Evolutionary conservation across 2,329 filamentous ascomycete genomes (phyloP), one percentile per base, ranked within the genome.

Genomic region (Dactylellina cionopaga): DNA sequence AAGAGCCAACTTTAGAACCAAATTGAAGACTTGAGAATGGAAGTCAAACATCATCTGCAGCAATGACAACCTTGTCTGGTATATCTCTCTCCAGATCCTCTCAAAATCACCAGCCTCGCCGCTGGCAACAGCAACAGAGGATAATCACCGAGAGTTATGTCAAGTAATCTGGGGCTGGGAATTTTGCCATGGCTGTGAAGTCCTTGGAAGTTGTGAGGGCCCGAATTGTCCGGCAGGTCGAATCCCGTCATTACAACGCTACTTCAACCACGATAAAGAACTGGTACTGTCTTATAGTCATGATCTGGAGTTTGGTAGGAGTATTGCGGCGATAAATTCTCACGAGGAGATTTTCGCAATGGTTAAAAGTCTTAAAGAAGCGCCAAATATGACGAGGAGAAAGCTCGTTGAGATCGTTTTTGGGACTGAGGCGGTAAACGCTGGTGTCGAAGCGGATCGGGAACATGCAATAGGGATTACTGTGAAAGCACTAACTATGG

Each of bases 281-380:
- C 15, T 74, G 19, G 76, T 74, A 13, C 11, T 41, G 6, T 33
- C 69, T 1, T 77, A 76, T 55, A 70, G 71, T 39, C 64, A 69
- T 15, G 72, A 77, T 35, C 24, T 75, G 11, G 63, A 68, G 31
- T 29, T 29, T 27, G 56, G 62, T 6, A 60, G 74, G 52, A 44
- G 13, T 3, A 47, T 76, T 56, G 75, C 51, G 29, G 33, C 66
- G 15, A 44, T 78, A n/a, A 71, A 19, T 13, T 72, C 71, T 1
- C 76, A 78, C 58, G 74, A 76, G 25, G 76, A 78, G 11, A 62
- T 78, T 29, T 74, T 77, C 51, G 44, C 43, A 6, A 74, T 78
- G 9, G 75, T 78, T 9, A 35, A 51, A 35, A 25, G 25, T 9
- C 37, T 78, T 9, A 77, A 76, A 47, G 19, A 44, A 15, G 44